Evolutionary conservation across 2,329 filamentous ascomycete genomes (phyloP).

Genomic region (Ceratocystis colombiana): DNA sequence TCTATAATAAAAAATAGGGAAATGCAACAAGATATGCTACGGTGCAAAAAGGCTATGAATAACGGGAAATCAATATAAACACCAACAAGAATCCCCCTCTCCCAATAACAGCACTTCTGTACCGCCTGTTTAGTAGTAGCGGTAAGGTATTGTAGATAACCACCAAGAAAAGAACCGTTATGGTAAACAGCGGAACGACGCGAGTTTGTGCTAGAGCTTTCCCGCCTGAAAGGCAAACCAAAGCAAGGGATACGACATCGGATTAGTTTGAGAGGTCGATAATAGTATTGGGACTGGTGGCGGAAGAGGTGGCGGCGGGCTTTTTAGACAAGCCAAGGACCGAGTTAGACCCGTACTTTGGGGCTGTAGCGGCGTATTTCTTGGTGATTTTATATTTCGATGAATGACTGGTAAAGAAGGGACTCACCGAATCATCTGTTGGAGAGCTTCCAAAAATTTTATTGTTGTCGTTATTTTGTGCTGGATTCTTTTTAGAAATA

Average conservation of each 20-base stretch:
- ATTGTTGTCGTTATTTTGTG: background rate
- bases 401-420: slow-evolving; percentile 1
- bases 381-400: slow-evolving; percentile 12
- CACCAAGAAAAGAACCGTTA: background rate
- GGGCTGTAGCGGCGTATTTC: slow-evolving; percentile 4
- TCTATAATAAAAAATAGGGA: background rate
- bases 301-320: background rate
- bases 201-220: background rate
- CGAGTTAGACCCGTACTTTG: background rate
- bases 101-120: background rate
- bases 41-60: slow-evolving; percentile 7
- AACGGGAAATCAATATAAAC: background rate
- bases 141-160: background rate
- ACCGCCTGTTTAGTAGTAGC: background rate
- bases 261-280: slow-evolving; percentile 4
- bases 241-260: background rate
- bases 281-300: background rate
- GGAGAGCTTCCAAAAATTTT: background rate
- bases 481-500: background rate
- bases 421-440: slow-evolving; percentile 6
- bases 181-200: background rate
- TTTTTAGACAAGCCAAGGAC: background rate
- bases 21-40: slow-evolving; percentile 2
- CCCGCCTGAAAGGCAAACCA: background rate
- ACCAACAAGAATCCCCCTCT: background rate